These are phyloP conservation scores for Backusella sp. DNA, from an alignment of 192 early-diverging fungal species.

Conservation along the genomic window DNA sequence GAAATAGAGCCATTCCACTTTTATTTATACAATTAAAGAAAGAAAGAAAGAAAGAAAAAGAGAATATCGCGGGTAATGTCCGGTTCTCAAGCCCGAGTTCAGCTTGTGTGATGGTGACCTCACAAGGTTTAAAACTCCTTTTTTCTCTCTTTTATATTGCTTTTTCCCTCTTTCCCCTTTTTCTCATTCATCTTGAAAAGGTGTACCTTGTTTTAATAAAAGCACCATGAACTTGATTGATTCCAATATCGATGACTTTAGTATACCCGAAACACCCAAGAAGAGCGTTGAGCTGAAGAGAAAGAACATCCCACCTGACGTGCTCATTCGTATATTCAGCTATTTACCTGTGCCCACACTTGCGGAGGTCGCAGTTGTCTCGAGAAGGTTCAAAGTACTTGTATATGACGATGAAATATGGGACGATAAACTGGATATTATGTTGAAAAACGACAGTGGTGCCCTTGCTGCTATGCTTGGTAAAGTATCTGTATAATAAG, in stretches of 20 bases:
- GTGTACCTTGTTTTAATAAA: neutral
- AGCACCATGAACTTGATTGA: neutral
- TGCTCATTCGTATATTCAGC: constrained; percentile 44
- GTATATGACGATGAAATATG: constrained; percentile 77
- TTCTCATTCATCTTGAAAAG: neutral
- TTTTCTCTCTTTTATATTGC: neutral
- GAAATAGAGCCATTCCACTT: neutral
- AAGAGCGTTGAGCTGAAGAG: neutral
- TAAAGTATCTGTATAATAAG: neutral
- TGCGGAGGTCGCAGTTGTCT: constrained; percentile 54
- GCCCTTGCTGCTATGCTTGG: constrained; percentile 19
- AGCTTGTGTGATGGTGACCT: neutral
- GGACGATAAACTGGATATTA: constrained; percentile 55
- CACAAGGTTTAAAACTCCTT: neutral
- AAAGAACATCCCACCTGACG: constrained; percentile 40
- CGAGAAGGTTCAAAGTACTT: constrained; percentile 75
- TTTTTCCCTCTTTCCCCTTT: neutral
- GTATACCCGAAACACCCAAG: neutral
- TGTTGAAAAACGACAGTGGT: constrained; percentile 22
- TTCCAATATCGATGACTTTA: neutral
- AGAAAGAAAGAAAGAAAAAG: neutral
- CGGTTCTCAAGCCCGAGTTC: constrained; percentile 1
- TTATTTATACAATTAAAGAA: neutral
- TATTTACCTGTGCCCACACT: constrained; percentile 47
- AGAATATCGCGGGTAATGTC: neutral